A percentile compares a stretch with the other conserved stretches of the same genome.
Conservation (phyloP, 1,284 basidiomycete genomes). For the Ceratobasidium sp. region DNA sequence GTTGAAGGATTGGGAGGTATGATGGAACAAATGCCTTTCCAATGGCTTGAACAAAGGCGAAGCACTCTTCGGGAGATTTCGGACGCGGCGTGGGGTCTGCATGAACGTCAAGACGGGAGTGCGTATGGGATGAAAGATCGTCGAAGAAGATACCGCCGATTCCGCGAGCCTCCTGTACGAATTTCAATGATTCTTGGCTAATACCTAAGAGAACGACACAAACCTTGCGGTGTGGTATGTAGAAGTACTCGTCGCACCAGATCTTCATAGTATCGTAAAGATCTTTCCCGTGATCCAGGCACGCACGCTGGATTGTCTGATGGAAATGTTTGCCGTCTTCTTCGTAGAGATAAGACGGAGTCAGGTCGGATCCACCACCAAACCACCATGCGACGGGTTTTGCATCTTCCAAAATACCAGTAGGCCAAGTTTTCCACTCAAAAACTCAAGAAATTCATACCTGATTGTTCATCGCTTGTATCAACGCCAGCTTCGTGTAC, state of each 20-base stretch:
- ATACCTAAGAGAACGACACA: neutral
- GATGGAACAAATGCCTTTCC: slow-evolving; percentile 89
- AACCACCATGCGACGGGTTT: slow-evolving; percentile 96
- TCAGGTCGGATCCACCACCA: slow-evolving; percentile 96
- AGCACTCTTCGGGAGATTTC: slow-evolving; percentile 74
- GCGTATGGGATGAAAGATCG: slow-evolving; percentile 77
- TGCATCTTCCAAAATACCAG: slow-evolving; percentile 48
- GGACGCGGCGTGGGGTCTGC: slow-evolving; percentile 47
- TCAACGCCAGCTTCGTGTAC: slow-evolving; percentile 67
- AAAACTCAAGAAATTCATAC: neutral
- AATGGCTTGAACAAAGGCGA: slow-evolving; percentile 77
- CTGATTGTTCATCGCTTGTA: slow-evolving; percentile 56
- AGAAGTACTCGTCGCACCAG: slow-evolving; percentile 99
- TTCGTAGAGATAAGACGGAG: slow-evolving; percentile 92
- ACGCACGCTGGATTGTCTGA: slow-evolving; percentile 79
- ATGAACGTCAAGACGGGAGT: slow-evolving; percentile 64
- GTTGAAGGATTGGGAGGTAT: slow-evolving; percentile 86
- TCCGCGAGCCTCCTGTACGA: slow-evolving; percentile 90
- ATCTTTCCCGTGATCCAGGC: slow-evolving; percentile 77
- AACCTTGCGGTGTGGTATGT: slow-evolving; percentile 85
- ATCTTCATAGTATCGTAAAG: slow-evolving; percentile 90
- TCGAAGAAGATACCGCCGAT: slow-evolving; percentile 98
- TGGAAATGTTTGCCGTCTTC: slow-evolving; percentile 94
- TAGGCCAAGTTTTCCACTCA: neutral
- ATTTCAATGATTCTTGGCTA: no score